Evolutionary conservation across 73 alveolate genomes (phyloP), one percentile per base, ranked within the genome.

Genomic region (Uronychia setigera): DNA sequence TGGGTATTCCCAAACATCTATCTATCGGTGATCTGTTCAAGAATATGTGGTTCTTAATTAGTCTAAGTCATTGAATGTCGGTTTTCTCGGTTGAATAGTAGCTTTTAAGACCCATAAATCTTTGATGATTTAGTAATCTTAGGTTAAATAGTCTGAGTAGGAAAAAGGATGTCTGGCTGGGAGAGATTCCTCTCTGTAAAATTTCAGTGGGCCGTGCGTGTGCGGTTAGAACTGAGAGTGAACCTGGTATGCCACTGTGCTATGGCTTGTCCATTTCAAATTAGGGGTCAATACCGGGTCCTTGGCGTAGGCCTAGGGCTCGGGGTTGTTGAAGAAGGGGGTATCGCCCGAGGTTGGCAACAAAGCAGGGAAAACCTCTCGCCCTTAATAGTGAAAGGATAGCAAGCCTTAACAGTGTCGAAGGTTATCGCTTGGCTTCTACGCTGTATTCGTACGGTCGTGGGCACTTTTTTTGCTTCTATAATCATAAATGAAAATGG

Each of bases 311-410:
- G 67, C 87, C 60, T 29, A 11, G 74, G 80, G 79, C 46, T 74
- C 84, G 81, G 83, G 94, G 94, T 88, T 88, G 94, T 88, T 88
- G 67, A 88, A 88, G 94, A 88, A 88, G 94, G 57, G 85, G 92
- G 94, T 78, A 88, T 74, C 81, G 94, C 94, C 94, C 81, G 76
- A 88, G 94, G 94, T 89, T 83, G 94, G 94, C 78, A 88, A 88
- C 94, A 83, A 89, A 88, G 94, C 94, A 88, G 94, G 94, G 94
- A 88, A 88, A 60, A 88, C 94, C 85, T 81, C 94, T 88, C 94
- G 91, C 94, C 82, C 88, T 88, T 83, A 88, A 88, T 88, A 88
- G 94, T 88, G 94, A 83, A 79, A 84, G 94, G 94, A 88, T 88
- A 88, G 94, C 94, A 88, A 87, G 84, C 94, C 94, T 88, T 88